Conservation (phyloP, 345 rosid genomes). For the Ceriops zippeliana region DNA sequence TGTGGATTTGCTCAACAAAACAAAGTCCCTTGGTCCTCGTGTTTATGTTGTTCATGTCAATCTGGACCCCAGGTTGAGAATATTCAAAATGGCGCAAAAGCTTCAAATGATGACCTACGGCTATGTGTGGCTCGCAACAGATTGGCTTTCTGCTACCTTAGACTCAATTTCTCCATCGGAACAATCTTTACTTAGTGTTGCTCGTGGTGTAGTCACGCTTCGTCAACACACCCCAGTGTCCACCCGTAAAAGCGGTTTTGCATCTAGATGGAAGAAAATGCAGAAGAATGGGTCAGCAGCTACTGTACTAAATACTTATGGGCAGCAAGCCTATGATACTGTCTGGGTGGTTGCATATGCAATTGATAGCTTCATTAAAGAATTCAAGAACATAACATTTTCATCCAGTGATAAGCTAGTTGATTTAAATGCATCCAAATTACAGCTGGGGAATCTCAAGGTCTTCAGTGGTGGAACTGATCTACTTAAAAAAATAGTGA, state of each 20-base stretch:
- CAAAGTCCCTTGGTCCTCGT: slow-evolving; percentile 57
- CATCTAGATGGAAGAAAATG: slow-evolving; percentile 47
- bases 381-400: slow-evolving; percentile 52
- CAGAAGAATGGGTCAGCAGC: slow-evolving; percentile 37
- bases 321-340: slow-evolving; percentile 77
- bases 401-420: slow-evolving; percentile 38
- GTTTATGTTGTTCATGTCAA: slow-evolving; percentile 73
- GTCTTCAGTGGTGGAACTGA: slow-evolving; percentile 53
- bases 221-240: slow-evolving; percentile 71
- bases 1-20: slow-evolving; percentile 39
- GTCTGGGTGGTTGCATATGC: slow-evolving; percentile 75
- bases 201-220: slow-evolving; percentile 65
- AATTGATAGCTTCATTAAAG: slow-evolving; percentile 47
- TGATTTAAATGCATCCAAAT: slow-evolving; percentile 21
- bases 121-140: slow-evolving; percentile 83
- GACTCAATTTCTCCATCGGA: slow-evolving; percentile 48
- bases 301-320: slow-evolving; percentile 56
- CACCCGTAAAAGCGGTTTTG: slow-evolving; percentile 38
- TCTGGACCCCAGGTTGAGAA: slow-evolving; percentile 58
- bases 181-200: slow-evolving; percentile 24
- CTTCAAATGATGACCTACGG: slow-evolving; percentile 67
- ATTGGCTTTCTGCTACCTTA: slow-evolving; percentile 80
- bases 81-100: slow-evolving; percentile 50
- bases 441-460: slow-evolving; percentile 49
- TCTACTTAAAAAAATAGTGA: slow-evolving; percentile 46